Conservation (phyloP, 495 filamentous ascomycete species). For the Poronia punctata region DNA sequence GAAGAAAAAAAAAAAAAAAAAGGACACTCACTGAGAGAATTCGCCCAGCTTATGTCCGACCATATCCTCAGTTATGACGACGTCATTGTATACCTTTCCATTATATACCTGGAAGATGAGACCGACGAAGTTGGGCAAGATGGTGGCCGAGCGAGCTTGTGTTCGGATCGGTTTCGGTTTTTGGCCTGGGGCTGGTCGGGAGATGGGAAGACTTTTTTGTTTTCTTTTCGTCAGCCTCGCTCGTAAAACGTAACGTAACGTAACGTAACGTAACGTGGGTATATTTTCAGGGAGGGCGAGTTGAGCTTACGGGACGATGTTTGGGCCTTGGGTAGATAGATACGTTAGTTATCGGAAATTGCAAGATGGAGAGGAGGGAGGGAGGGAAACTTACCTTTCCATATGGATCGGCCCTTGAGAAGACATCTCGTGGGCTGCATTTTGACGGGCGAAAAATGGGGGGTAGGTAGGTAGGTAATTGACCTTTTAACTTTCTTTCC, state of each 20-base stretch:
- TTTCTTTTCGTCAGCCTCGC: too few relatives aligned
- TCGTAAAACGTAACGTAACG: too few relatives aligned
- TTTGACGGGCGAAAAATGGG: conserved; percentile 14
- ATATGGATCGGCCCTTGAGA: conserved; percentile 46
- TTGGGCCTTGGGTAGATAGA: conserved; percentile 45
- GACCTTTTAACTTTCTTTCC: background rate
- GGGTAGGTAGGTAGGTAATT: background rate
- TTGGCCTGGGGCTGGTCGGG: conserved; percentile 54
- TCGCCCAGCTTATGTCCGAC: conserved; percentile 96
- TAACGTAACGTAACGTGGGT: too few relatives aligned
- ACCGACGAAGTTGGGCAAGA: conserved; percentile 93
- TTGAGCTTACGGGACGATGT: conserved; percentile 62
- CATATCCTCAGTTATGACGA: conserved; percentile 93
- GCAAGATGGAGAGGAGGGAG: background rate
- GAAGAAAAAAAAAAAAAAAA: background rate
- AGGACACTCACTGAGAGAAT: conserved; percentile 71
- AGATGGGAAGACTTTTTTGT: conserved; percentile 63
- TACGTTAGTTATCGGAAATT: background rate
- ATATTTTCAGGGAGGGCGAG: background rate
- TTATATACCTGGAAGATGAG: conserved; percentile 91
- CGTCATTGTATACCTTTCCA: conserved; percentile 85
- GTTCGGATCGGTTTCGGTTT: conserved; percentile 71
- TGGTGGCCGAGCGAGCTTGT: conserved; percentile 83
- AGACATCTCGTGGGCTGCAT: conserved; percentile 51
- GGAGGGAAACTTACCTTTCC: conserved; percentile 42